Evolutionary conservation across 768 basidiomycete species (phyloP), one percentile per base, ranked within the genome.

Genomic region (Trametes cinnabarina): DNA sequence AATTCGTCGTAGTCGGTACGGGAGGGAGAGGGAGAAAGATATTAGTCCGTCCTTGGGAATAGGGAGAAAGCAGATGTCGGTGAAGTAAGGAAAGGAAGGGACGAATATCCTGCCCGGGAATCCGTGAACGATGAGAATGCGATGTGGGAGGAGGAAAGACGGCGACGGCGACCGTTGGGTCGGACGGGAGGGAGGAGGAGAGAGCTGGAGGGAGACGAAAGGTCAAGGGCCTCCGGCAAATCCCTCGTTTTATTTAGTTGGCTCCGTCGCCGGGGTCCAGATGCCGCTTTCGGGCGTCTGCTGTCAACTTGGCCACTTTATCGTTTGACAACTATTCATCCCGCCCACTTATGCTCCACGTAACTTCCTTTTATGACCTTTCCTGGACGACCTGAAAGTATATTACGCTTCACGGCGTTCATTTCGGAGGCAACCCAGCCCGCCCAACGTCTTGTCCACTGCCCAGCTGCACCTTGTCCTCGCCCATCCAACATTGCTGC

Each of bases 171-270:
- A 58, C 55, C 60, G 58, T 55, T 55, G 55, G 55, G 62, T 58
- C 58, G 61, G 54, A 52, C 55, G 48, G 47, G 55, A 55, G 47
- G 50, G 50, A 42, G 57, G 46, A 30, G 30, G 46, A 47, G 61
- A 47, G 56, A 54, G 57, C 44, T 55, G 58, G 55, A 55, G 43
- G 54, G 54, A n/a, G n/a, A n/a, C n/a, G n/a, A 55, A 46, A 55
- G 64, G 54, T n/a, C 39, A 26, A 8, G 46, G 35, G 44, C 37
- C 37, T 32, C 50, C 60, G 60, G 59, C 60, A 56, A 57, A 56
- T 50, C 32, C 57, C 62, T 62, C 60, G 64, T 65, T 65, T 65
- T 67, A 63, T 65, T 64, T 52, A 59, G 50, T 26, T 59, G 58
- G n/a, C n/a, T n/a, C n/a, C n/a, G n/a, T n/a, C n/a, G n/a, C n/a